phyloP scores from a whole-genome alignment of 2,329 filamentous ascomycete species.

The Curvularia spicifera region DNA sequence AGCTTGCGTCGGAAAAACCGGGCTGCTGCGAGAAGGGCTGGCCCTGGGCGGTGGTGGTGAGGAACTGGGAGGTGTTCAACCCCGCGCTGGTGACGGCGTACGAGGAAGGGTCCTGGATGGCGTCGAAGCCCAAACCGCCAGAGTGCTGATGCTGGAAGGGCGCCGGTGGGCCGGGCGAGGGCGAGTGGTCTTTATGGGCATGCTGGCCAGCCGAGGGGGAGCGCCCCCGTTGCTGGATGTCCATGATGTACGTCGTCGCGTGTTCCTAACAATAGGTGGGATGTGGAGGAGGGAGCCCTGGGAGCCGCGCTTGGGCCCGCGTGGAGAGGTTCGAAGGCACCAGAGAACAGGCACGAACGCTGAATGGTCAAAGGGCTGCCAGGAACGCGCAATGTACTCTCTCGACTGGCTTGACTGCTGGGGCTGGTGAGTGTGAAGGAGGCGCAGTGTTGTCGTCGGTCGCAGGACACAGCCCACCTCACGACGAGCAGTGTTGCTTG shows the following conservation, averaged over 20 bases:
- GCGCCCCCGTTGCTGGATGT: slow-evolving; percentile 62
- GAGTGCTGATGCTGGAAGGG: slow-evolving; percentile 60
- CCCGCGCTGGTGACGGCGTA: slow-evolving; percentile 44
- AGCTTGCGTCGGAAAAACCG: slow-evolving; percentile 51
- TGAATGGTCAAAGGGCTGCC: slow-evolving; percentile 32
- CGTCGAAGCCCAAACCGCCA: slow-evolving; percentile 55
- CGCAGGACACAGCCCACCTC: slow-evolving; percentile 19
- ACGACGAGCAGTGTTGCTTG: slow-evolving; percentile 21
- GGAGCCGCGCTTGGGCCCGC: slow-evolving; percentile 31
- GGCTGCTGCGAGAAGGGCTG: slow-evolving; percentile 52
- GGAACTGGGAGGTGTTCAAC: slow-evolving; percentile 48
- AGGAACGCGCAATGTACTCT: slow-evolving; percentile 27
- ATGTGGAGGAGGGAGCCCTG: slow-evolving; percentile 23
- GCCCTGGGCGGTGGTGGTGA: slow-evolving; percentile 51
- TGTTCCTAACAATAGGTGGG: slow-evolving; percentile 42
- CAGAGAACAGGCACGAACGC: slow-evolving; percentile 18
- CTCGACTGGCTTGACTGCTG: slow-evolving; percentile 28
- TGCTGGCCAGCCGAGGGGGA: slow-evolving; percentile 65
- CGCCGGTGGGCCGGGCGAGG: slow-evolving; percentile 66
- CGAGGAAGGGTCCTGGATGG: slow-evolving; percentile 53
- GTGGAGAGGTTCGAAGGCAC: slow-evolving; percentile 14
- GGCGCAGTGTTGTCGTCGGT: slow-evolving; percentile 33
- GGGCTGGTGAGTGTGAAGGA: slow-evolving; percentile 39
- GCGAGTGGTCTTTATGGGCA: slow-evolving; percentile 71
- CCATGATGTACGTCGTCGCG: slow-evolving; percentile 57